These are phyloP conservation scores for Sabuloglossum arenarium DNA, from an alignment of 495 filamentous ascomycete genomes.

Conservation along the genomic window DNA sequence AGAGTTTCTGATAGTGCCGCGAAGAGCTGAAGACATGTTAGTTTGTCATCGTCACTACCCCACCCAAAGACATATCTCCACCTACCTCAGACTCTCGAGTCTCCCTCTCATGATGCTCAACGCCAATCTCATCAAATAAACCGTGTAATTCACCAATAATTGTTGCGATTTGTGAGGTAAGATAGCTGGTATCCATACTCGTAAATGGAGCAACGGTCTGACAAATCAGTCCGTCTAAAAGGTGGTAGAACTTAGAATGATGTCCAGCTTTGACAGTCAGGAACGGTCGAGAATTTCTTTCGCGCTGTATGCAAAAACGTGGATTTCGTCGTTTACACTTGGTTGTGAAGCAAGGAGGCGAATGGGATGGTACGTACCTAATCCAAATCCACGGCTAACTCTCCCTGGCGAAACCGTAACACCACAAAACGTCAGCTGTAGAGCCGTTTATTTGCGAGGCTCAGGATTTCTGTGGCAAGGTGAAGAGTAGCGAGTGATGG, in stretches of 20 bases:
- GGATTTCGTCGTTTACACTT: background rate
- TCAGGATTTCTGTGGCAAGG: background rate
- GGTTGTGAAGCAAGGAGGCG: background rate
- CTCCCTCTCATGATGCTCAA: conserved; percentile 76
- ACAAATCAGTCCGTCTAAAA: background rate
- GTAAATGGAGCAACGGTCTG: background rate
- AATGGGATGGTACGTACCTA: background rate
- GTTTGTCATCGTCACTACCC: background rate
- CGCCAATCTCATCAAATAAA: conserved; percentile 90
- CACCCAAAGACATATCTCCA: conserved; percentile 2
- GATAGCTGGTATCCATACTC: conserved; percentile 71
- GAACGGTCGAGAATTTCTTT: background rate
- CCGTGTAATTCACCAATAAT: conserved; percentile 81
- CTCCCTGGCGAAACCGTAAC: background rate
- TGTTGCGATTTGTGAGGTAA: conserved; percentile 81
- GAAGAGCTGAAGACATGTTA: conserved; percentile 42
- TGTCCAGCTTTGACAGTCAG: background rate
- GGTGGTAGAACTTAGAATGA: background rate
- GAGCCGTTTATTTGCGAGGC: background rate
- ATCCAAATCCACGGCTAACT: background rate
- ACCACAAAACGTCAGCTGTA: background rate
- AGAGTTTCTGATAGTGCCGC: conserved; percentile 69
- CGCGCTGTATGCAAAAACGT: background rate
- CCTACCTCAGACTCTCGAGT: conserved; percentile 65
- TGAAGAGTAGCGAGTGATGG: background rate